Evolutionary conservation across 2,329 filamentous ascomycete species (phyloP), one percentile per base, ranked within the genome.

Genomic region (Fusarium subtropicale): DNA sequence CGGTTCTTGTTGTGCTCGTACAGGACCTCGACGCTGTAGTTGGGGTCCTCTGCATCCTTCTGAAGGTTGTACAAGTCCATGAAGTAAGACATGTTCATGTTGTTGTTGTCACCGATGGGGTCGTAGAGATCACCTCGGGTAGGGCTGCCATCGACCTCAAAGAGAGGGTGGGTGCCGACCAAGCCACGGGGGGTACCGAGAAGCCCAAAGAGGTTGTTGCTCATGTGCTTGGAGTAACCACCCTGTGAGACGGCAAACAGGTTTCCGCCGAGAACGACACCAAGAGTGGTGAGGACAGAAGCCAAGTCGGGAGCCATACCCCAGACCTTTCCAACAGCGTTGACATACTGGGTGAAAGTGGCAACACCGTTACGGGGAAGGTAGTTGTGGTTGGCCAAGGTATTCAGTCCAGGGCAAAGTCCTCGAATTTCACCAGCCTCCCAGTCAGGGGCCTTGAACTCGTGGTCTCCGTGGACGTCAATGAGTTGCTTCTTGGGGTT

Each of bases 101-200:
- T 81, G 55, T 81, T 82, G 54, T 81, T 81, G 65, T 88, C 82
- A 7, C 83, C 83, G 2, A 80, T 84, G 4, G 69, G 52, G 13
- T 79, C 69, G 72, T 88, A 88, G 0, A 88, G 75, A 60, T 88
- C 86, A 36, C 82, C 80, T 4, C 86, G 81, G 0, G 85, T 86
- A 45, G 81, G 80, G 44, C 85, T 87, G 1, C 79, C 83, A 74
- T 88, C 86, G 1, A 82, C 77, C 77, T 88, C 86, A 69, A 87
- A 84, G 57, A 84, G 82, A 73, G 87, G 87, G 74, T 88, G 86
- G 5, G 82, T 82, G n/a, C 83, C 83, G 16, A 76, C 76, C 3
- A 88, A 78, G 7, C 85, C 84, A 42, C 81, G 80, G 0, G 84
- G 84, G 18, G 78, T 78, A 22, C 72, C 72, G 1, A 85, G 73